These are phyloP conservation scores for Penicillium sp. DNA, from an alignment of 2,329 filamentous ascomycete species.

Conservation along the genomic window DNA sequence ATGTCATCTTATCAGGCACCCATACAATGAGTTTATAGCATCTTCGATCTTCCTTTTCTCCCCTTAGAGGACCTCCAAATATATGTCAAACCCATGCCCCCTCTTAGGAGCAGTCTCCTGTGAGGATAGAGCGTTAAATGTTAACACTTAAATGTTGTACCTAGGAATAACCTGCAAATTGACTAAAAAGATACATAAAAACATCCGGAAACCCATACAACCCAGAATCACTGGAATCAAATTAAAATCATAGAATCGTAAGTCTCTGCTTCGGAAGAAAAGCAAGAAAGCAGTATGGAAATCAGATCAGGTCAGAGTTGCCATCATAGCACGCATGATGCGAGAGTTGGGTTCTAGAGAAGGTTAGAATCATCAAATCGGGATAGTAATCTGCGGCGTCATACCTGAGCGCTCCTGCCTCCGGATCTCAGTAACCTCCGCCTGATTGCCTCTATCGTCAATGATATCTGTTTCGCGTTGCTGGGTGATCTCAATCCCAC, in stretches of 20 bases:
- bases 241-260: conserved; percentile 6
- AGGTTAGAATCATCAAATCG: conserved; percentile 16
- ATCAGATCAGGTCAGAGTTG: conserved; percentile 61
- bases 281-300: conserved; percentile 1
- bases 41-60: neutral
- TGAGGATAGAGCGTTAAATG: neutral
- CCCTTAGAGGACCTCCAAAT: neutral
- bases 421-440: conserved; percentile 58
- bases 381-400: neutral
- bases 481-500: conserved; percentile 35
- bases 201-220: neutral
- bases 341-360: conserved; percentile 61
- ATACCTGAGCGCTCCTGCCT: conserved; percentile 93
- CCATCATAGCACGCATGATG: conserved; percentile 68
- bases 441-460: conserved; percentile 41
- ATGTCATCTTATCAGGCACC: conserved; percentile 15
- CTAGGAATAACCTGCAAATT: neutral
- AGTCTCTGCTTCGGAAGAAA: conserved; percentile 4
- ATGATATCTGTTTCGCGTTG: conserved; percentile 34
- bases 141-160: neutral
- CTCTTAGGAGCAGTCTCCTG: too few species aligned
- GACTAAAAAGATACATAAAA: conserved; percentile 2
- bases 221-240: neutral
- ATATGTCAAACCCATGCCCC: neutral
- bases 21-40: neutral